Evolutionary conservation across 331 rosid genomes (phyloP).

Genomic region (Malus hybrid): DNA sequence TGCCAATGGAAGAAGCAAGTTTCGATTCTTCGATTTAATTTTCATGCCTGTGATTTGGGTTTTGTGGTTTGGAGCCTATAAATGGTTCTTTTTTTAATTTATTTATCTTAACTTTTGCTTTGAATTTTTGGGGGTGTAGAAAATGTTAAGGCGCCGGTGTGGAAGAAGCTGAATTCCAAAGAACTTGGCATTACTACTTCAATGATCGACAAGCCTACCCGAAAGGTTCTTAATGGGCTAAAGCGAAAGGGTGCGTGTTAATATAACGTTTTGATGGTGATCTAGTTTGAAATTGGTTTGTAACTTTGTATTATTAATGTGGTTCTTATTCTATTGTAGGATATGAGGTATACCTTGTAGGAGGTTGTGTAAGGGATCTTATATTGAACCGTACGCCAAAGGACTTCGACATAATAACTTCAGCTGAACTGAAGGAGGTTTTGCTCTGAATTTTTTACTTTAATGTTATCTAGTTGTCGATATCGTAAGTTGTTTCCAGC

Average conservation of each 20-base stretch:
- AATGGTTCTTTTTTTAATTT: neutral
- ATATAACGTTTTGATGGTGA: neutral
- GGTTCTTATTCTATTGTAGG: constrained; percentile 32
- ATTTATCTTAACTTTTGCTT: neutral
- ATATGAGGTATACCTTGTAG: constrained; percentile 80
- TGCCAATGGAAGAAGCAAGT: constrained; percentile 8
- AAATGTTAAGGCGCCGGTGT: constrained; percentile 25
- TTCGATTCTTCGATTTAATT: neutral
- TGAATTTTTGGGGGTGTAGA: constrained; percentile 8
- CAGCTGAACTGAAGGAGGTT: constrained; percentile 83
- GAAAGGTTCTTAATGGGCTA: constrained; percentile 56
- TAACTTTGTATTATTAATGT: neutral
- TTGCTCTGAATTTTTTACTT: constrained; percentile 13
- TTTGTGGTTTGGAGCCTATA: neutral
- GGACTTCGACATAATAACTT: constrained; percentile 80
- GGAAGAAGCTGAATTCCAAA: constrained; percentile 65
- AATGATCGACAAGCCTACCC: constrained; percentile 53
- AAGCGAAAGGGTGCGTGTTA: constrained; percentile 47
- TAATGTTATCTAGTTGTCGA: neutral
- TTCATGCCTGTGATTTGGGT: neutral
- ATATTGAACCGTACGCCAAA: constrained; percentile 65
- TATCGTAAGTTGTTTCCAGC: neutral
- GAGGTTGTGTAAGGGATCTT: constrained; percentile 89
- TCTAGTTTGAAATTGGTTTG: neutral
- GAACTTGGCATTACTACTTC: constrained; percentile 66